Percentiles rank a stretch among this genome's conserved stretches.
Evolutionary conservation across 306 rosid genomes (phyloP).

Genomic region (Begonia loranthoides): DNA sequence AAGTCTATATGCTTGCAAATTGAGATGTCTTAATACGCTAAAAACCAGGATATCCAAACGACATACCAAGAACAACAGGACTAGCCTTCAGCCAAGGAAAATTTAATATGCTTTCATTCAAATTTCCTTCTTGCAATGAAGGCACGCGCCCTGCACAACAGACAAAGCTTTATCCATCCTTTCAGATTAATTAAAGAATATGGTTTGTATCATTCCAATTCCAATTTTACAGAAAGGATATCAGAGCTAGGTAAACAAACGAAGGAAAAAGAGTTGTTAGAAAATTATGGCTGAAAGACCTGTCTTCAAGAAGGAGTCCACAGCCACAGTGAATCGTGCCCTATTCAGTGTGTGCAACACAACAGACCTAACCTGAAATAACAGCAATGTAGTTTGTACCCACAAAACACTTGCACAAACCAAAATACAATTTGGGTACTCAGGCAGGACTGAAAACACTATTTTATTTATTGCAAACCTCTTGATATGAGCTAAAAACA

Average conservation of each 20-base stretch:
- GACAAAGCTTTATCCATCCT: constrained; percentile 6
- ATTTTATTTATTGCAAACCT: constrained; percentile 35
- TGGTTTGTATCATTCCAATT: neutral
- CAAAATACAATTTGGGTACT: constrained; percentile 3
- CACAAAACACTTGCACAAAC: constrained; percentile 12
- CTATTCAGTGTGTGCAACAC: constrained; percentile 89
- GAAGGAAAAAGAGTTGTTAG: neutral
- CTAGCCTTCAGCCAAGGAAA: constrained; percentile 81
- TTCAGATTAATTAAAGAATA: neutral
- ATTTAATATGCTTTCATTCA: constrained; percentile 61
- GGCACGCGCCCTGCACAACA: constrained; percentile 67
- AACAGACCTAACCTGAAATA: constrained; percentile 69
- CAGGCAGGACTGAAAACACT: constrained; percentile 4
- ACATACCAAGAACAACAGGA: constrained; percentile 84
- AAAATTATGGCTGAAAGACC: constrained; percentile 24
- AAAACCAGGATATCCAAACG: neutral
- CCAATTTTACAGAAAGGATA: neutral
- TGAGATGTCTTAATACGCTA: neutral
- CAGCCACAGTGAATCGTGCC: constrained; percentile 84
- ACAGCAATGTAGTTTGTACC: constrained; percentile 14
- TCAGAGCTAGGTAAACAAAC: neutral
- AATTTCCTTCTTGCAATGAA: constrained; percentile 67
- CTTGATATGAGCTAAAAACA: constrained; percentile 76
- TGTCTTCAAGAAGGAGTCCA: constrained; percentile 75
- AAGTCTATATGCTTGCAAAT: neutral